A percentile compares a stretch with the other conserved stretches of the same genome.
Conservation (phyloP, 1,284 basidiomycete species). For the Sanghuangporus sanghuang region DNA sequence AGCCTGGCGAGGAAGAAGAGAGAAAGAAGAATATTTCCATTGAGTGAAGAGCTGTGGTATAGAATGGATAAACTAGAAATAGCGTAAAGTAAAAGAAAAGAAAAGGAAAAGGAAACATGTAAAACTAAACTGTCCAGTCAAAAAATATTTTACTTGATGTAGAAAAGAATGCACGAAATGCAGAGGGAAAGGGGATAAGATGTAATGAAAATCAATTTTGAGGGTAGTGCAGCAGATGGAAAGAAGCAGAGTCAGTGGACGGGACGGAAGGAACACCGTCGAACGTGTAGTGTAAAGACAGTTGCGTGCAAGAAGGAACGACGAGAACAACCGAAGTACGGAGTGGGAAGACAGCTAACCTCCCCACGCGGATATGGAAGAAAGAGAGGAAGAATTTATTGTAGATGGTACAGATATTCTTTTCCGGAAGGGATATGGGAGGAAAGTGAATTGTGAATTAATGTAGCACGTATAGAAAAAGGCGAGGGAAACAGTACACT, state of each 20-base stretch:
- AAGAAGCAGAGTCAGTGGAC: no score
- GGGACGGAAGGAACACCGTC: no score
- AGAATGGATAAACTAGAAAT: background rate
- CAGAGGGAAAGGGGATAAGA: background rate
- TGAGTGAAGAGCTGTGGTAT: background rate
- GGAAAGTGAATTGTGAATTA: background rate
- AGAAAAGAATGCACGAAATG: background rate
- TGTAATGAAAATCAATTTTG: no score
- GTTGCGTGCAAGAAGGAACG: no score
- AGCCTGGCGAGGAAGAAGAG: background rate
- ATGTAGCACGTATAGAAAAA: background rate
- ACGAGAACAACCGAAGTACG: no score
- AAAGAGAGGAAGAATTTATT: no score
- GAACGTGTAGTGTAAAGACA: no score
- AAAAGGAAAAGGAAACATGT: background rate
- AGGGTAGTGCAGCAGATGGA: no score
- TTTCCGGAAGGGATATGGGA: background rate
- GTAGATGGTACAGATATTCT: no score
- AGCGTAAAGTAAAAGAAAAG: background rate
- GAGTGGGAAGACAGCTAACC: no score
- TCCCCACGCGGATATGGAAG: no score
- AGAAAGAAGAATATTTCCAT: background rate
- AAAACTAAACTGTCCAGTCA: background rate
- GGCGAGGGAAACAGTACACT: background rate
- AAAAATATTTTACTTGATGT: background rate